Conservation (phyloP, 2,329 filamentous ascomycete genomes). For the Cadophora gregata region DNA sequence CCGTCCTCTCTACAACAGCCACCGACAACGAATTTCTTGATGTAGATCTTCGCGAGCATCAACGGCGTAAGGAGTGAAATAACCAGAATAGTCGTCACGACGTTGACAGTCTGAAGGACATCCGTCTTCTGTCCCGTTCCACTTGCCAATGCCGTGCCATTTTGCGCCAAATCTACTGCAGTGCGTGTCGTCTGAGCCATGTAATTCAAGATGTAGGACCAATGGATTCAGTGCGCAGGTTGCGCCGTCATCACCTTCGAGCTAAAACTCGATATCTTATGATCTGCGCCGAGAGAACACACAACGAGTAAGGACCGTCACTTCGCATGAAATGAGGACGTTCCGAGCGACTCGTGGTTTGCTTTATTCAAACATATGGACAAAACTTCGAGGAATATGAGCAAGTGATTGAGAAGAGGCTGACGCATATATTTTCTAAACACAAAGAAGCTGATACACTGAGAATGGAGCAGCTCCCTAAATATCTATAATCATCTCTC, state of each 20-base stretch:
- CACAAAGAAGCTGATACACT: background rate
- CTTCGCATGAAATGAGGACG: background rate
- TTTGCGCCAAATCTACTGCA: constrained; percentile 12
- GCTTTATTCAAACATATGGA: background rate
- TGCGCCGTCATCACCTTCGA: background rate
- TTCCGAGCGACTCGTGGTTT: background rate
- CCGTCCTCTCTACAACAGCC: constrained; percentile 2
- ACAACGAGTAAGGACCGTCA: background rate
- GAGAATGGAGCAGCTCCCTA: background rate
- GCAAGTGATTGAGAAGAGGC: background rate
- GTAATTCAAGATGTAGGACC: background rate
- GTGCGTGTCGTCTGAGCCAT: constrained; percentile 13
- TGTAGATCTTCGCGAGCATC: constrained; percentile 13
- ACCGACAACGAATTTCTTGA: constrained; percentile 8
- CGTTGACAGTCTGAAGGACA: constrained; percentile 15
- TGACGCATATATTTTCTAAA: background rate
- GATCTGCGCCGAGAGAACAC: background rate
- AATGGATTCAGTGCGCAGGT: background rate
- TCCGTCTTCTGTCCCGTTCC: background rate
- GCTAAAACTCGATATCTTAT: background rate
- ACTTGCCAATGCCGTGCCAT: constrained; percentile 1
- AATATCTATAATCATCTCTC: background rate
- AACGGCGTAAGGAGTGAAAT: constrained; percentile 11
- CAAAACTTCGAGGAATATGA: background rate
- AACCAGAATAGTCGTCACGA: constrained; percentile 11